Percentiles rank a stretch among this genome's conserved stretches.
Conservation (phyloP, 257 asterid genomes). For the Paulownia fortunei region DNA sequence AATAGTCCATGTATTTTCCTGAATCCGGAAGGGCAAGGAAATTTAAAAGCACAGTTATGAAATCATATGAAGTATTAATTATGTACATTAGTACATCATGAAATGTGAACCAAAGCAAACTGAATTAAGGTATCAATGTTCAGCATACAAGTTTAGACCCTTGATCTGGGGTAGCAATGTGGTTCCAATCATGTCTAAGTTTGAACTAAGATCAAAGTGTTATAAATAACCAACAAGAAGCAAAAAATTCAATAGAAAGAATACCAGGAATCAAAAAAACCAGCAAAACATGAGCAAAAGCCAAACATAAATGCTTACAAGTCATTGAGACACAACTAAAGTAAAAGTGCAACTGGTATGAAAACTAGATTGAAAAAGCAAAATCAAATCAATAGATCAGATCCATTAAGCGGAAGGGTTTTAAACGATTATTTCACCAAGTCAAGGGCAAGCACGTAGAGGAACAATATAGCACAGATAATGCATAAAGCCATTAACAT, state of each 20-base stretch:
- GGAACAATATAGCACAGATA: background rate
- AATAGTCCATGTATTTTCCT: background rate
- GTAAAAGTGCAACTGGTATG: background rate
- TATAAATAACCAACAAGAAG: background rate
- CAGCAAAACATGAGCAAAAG: background rate
- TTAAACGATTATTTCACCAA: background rate
- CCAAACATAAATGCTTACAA: background rate
- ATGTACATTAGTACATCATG: background rate
- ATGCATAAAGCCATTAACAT: background rate
- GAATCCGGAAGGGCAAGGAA: background rate
- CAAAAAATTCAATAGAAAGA: background rate
- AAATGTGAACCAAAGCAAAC: background rate
- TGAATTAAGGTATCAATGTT: background rate
- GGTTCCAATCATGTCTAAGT: too few species aligned
- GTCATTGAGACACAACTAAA: background rate
- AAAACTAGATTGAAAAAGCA: background rate
- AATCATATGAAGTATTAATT: too few species aligned
- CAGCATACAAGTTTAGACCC: background rate
- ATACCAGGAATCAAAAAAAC: background rate
- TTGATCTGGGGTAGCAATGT: background rate
- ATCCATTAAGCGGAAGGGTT: too few species aligned
- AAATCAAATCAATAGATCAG: background rate
- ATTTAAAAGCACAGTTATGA: background rate
- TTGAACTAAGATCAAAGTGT: too few species aligned
- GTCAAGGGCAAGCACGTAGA: background rate